Evolutionary conservation across 345 rosid genomes (phyloP), one percentile per base, ranked within the genome.

Genomic region (Raphanus raphanistrum): DNA sequence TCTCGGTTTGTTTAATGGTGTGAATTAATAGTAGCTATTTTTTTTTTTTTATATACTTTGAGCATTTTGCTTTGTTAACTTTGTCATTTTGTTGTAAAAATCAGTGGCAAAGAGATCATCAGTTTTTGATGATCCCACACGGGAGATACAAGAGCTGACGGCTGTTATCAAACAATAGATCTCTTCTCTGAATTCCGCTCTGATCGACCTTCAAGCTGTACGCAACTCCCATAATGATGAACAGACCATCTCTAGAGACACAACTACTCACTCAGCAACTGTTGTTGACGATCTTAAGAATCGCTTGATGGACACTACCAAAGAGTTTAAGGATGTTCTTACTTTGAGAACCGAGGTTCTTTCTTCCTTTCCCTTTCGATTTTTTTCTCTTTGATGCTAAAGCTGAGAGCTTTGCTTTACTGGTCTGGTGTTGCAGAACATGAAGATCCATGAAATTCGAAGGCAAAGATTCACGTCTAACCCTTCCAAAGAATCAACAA

Each of bases 51-150:
- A 21, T 21, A 21, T 21, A 21, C 21, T 21, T 63, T 61, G 0
- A 29, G 45, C 52, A 32, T 41, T 17, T 8, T 32, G 1, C 9
- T 52, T 45, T 62, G 16, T 29, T 31, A 68, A 74, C 63, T 60
- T 41, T 12, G 36, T 25, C 1, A 3, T 43, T 43, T 57, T 74
- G 72, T 58, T 75, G 68, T 6, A 21, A 32, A 58, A 29, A 57
- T 33, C 82, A 92, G 94, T 92, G 76, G 97, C 97, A 21, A 92
- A 92, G 89, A 85, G 90, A 71, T 85, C 97, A 32, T 92, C 97
- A 0, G 91, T 92, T 59, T 92, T 21, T 21, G 21, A 21, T 21
- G 21, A 21, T 21, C 21, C 21, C 21, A 21, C 21, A 21, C 21
- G 21, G 21, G 21, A 21, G 21, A 21, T 21, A 21, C 21, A 21